These are phyloP conservation scores for Rhizopogon vulgaris DNA, from an alignment of 768 basidiomycete genomes.

Conservation along the genomic window DNA sequence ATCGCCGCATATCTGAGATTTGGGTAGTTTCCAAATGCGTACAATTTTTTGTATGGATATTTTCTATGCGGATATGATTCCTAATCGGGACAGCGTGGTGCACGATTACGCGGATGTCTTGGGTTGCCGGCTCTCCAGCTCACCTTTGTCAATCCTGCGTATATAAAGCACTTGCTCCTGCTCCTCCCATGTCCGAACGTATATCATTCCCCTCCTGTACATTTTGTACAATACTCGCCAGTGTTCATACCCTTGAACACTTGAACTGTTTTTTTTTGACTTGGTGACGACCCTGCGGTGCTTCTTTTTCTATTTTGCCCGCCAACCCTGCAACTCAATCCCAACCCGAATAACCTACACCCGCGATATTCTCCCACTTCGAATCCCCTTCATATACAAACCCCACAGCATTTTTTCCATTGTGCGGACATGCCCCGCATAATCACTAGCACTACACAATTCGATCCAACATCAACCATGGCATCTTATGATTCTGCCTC, in stretches of 20 bases:
- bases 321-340: conserved; percentile 8
- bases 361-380: conserved; percentile 1
- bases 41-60: background rate
- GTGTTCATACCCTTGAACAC: too few relatives aligned
- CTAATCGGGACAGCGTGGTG: conserved; percentile 12
- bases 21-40: background rate
- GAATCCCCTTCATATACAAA: background rate
- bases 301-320: conserved; percentile 1
- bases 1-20: conserved; percentile 28
- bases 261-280: background rate
- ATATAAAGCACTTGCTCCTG: conserved; percentile 10
- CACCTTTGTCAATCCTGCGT: conserved; percentile 26
- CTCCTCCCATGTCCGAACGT: conserved; percentile 18
- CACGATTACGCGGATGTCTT: conserved; percentile 19
- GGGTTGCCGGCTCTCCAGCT: conserved; percentile 19
- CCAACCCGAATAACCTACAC: background rate
- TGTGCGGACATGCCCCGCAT: conserved; percentile 4
- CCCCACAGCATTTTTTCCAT: background rate
- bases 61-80: conserved; percentile 1
- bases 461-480: conserved; percentile 10
- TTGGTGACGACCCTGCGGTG: background rate
- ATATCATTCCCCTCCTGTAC: conserved; percentile 10
- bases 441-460: background rate
- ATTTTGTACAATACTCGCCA: background rate
- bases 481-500: conserved; percentile 15